Percentiles rank a stretch among this genome's conserved stretches.
Evolutionary conservation across 2,329 filamentous ascomycete species (phyloP).

Genomic region (Boeremia exigua): DNA sequence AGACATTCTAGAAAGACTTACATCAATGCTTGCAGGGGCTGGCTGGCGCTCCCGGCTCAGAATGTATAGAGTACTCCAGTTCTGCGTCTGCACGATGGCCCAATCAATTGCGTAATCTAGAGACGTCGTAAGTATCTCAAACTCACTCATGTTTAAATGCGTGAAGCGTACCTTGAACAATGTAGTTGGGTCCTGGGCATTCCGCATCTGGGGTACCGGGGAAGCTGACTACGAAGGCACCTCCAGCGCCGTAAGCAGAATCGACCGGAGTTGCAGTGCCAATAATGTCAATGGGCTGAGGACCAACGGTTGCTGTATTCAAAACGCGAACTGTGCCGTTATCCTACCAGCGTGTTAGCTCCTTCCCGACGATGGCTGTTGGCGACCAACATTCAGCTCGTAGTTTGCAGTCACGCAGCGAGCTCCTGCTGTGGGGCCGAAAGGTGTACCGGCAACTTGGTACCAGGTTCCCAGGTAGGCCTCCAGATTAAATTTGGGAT

Average conservation of each 20-base stretch:
- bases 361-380: too few species aligned
- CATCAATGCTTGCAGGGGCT: conserved; percentile 25
- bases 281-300: conserved; percentile 20
- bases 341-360: conserved; percentile 7
- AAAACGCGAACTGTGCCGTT: conserved; percentile 34
- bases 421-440: conserved; percentile 33
- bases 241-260: conserved; percentile 27
- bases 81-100: conserved; percentile 39
- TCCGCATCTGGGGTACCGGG: conserved; percentile 20
- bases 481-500: conserved; percentile 33
- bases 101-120: conserved; percentile 33
- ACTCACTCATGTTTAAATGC: too few species aligned
- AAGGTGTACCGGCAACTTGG: conserved; percentile 40
- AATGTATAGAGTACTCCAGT: conserved; percentile 38
- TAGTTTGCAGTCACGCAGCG: conserved; percentile 36
- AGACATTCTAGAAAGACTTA: conserved; percentile 4
- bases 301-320: conserved; percentile 30
- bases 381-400: conserved; percentile 24
- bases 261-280: conserved; percentile 33
- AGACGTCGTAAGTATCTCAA: background rate
- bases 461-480: conserved; percentile 40
- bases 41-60: conserved; percentile 34
- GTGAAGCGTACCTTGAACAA: conserved; percentile 33
- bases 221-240: conserved; percentile 35
- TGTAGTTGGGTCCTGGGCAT: conserved; percentile 39